Evolutionary conservation across 352 stramenopile genomes (phyloP), one percentile per base, ranked within the genome.

Genomic region (Pythium guiyangense): DNA sequence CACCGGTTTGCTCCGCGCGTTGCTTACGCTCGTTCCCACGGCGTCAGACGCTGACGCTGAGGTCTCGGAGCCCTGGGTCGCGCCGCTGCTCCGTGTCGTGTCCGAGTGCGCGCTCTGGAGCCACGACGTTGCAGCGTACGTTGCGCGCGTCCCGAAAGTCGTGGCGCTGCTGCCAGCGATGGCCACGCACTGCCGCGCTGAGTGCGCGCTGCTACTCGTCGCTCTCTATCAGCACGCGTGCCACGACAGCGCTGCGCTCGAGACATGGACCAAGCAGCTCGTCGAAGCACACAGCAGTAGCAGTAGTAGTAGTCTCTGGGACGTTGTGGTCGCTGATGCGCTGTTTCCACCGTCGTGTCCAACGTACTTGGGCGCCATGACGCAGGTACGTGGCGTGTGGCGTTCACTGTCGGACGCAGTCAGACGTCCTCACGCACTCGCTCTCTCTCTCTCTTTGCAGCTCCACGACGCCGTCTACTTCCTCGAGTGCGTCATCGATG

Each of bases 41-140:
- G 47, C 2, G 4, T 1, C 31, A 37, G 6, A 37, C 31, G 4
- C 31, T 12, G 31, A 6, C 31, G 31, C 31, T 9, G 6, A 6
- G 2, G 31, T 37, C 27, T 50, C 35, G 42, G 54, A 40, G 61
- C 63, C 42, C 50, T 85, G 74, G 70, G 59, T 78, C 15, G 44
- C 63, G 11, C 70, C 70, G 10, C 52, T 88, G 50, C 52, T 88
- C 49, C 77, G 77, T 14, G 59, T 88, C 20, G 15, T 88, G 0
- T 68, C 64, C 1, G 70, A 80, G 49, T 82, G 73, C 55, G 73
- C 71, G 9, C 42, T 86, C n/a, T 86, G 73, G 73, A 69, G 79
- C 44, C 34, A 47, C 20, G 71, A 67, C 22, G 74, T 84, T 53
- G 69, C 77, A 0, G 48, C 25, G 22, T 87, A 77, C 53, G 55